Evolutionary conservation across 345 rosid species (phyloP), one percentile per base, ranked within the genome.

Genomic region (Citropsis articulata): DNA sequence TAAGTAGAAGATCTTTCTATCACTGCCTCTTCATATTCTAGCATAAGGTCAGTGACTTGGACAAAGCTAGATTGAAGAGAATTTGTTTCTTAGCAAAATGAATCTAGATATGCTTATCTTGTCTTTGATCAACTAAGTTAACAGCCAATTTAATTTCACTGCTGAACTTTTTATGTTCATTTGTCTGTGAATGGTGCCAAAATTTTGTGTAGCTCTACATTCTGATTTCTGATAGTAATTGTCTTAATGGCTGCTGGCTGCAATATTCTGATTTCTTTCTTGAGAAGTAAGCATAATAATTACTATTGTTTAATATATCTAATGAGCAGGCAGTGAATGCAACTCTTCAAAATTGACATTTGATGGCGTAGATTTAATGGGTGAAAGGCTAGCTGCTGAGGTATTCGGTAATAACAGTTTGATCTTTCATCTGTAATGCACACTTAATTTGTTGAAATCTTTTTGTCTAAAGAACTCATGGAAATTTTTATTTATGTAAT

Each of bases 291-390:
- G 64, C 38, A 19, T 65, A 31, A 50, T 19, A 38, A 65, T 78
- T 75, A 53, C 18, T 77, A 31, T 70, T 30, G 63, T 13, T 25
- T 78, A 14, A 61, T 71, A 45, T 71, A 45, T 71, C 16, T 40
- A 24, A 21, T 42, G 56, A 77, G 83, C 96, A 95, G 98, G 98
- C 81, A 95, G 99, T 82, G 89, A 90, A 86, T 85, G 93, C 85
- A 95, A 95, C 84, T 80, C 79, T 78, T 87, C 89, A 27, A 93
- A 85, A 76, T 82, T 93, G 87, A 95, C 98, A 36, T 93, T 93
- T 85, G 94, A 93, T 82, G 98, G 98, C 45, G 96, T 95, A 66
- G 99, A 95, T 88, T 71, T 80, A 83, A 93, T 92, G 98, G 99
- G 99, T 77, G 92, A 95, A 73, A 87, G 99, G 88, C 85, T 95